Conservation (phyloP, 805 yeast species). For the Barnettozyma pratensis region DNA sequence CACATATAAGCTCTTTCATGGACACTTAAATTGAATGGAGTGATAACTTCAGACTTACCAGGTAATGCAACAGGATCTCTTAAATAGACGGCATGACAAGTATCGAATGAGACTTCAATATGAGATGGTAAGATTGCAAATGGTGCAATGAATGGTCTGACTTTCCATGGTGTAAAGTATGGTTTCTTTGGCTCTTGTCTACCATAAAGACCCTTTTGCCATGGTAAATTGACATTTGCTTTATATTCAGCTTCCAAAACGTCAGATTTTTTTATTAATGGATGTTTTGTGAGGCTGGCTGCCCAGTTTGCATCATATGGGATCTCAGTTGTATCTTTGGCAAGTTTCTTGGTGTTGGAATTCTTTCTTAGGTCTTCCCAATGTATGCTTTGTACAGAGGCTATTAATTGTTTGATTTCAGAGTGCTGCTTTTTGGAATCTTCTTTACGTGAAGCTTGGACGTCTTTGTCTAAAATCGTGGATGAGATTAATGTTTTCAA, state of each 20-base stretch:
- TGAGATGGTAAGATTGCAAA: slow-evolving; percentile 91
- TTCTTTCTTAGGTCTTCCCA: slow-evolving; percentile 26
- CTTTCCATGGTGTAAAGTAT: slow-evolving; percentile 95
- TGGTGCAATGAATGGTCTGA: slow-evolving; percentile 89
- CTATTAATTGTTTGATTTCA: slow-evolving; percentile 20
- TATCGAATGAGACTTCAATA: slow-evolving; percentile 80
- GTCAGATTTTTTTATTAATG: slow-evolving; percentile 39
- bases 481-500: slow-evolving; percentile 5
- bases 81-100: slow-evolving; percentile 94
- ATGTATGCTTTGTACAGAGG: slow-evolving; percentile 20
- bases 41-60: slow-evolving; percentile 90
- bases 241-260: slow-evolving; percentile 45
- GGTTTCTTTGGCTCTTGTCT: slow-evolving; percentile 71
- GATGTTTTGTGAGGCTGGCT: slow-evolving; percentile 36
- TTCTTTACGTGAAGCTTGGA: slow-evolving; percentile 23
- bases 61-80: slow-evolving; percentile 98
- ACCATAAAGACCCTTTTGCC: slow-evolving; percentile 80
- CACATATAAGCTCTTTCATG: slow-evolving; percentile 96
- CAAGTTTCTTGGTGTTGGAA: slow-evolving; percentile 26
- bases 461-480: slow-evolving; percentile 9
- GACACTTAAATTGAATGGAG: slow-evolving; percentile 76
- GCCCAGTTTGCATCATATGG: slow-evolving; percentile 51
- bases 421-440: slow-evolving; percentile 26
- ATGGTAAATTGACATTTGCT: slow-evolving; percentile 61
- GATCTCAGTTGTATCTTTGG: slow-evolving; percentile 23